Conservation (phyloP, 1,139 yeast species). For the Ogataea hybrid region DNA sequence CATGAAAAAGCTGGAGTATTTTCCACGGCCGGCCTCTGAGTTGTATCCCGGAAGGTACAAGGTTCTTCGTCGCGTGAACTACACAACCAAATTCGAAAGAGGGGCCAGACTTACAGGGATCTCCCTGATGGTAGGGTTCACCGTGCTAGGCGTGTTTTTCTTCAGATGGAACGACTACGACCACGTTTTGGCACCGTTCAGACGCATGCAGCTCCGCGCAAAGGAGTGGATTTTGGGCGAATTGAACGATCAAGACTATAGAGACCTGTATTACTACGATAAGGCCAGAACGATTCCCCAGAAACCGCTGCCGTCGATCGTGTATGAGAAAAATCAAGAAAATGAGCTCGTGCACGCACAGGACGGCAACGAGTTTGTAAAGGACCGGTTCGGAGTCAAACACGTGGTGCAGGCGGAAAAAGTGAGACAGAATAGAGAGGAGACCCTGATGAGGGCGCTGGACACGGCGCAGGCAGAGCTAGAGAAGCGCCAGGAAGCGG, state of each 20-base stretch:
- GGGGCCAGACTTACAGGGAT: slow-evolving; percentile 54
- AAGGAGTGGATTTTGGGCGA: slow-evolving; percentile 53
- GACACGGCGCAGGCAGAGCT: slow-evolving; percentile 30
- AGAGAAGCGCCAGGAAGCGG: slow-evolving; percentile 8
- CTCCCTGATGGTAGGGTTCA: slow-evolving; percentile 43
- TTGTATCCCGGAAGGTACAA: slow-evolving; percentile 79
- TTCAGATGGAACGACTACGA: slow-evolving; percentile 84
- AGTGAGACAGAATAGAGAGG: slow-evolving; percentile 68
- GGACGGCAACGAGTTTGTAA: slow-evolving; percentile 48
- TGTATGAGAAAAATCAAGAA: slow-evolving; percentile 42
- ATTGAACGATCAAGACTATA: slow-evolving; percentile 56
- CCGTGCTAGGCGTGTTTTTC: slow-evolving; percentile 64
- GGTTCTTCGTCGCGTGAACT: slow-evolving; percentile 60
- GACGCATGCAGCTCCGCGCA: slow-evolving; percentile 55
- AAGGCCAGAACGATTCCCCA: slow-evolving; percentile 32
- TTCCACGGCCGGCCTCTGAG: slow-evolving; percentile 75
- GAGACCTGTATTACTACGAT: slow-evolving; percentile 48
- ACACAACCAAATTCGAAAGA: slow-evolving; percentile 51
- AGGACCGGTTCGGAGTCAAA: slow-evolving; percentile 59
- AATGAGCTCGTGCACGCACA: slow-evolving; percentile 33
- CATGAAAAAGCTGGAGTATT: slow-evolving; percentile 69
- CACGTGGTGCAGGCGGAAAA: slow-evolving; percentile 78
- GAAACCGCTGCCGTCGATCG: slow-evolving; percentile 29
- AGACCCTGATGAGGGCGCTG: slow-evolving; percentile 50
- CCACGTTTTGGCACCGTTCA: slow-evolving; percentile 67